Percentiles rank a stretch among this genome's conserved stretches.
phyloP scores from a whole-genome alignment of 208 protist species.

The Acanthamoeba royreba region DNA sequence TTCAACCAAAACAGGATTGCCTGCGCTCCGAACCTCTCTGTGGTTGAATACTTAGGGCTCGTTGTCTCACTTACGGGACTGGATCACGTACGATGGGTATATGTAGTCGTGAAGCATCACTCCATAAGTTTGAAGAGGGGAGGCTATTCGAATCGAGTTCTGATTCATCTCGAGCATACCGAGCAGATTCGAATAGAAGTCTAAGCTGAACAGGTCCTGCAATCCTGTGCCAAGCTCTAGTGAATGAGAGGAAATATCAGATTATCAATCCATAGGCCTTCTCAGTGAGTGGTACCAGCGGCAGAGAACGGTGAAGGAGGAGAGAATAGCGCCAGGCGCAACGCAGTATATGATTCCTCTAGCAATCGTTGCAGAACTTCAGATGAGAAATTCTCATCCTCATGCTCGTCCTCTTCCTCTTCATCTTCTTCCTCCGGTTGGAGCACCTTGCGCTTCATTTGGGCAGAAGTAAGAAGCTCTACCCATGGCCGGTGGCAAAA shows the following conservation, averaged over 20 bases:
- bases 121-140: not conserved
- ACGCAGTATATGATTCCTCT: not conserved
- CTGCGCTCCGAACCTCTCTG: too few relatives aligned
- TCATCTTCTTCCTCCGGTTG: too few relatives aligned
- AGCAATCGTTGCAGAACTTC: not conserved
- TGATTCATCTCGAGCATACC: not conserved
- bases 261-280: too few relatives aligned
- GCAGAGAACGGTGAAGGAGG: not conserved
- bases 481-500: not conserved
- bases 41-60: not conserved
- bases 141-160: not conserved
- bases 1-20: too few relatives aligned
- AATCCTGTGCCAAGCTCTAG: too few relatives aligned
- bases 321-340: not conserved
- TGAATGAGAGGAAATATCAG: too few relatives aligned
- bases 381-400: not conserved
- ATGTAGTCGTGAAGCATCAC: not conserved
- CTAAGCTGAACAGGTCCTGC: not conserved
- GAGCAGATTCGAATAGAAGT: not conserved
- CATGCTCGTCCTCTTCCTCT: not conserved
- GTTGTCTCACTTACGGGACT: too few relatives aligned
- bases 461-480: not conserved
- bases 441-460: not conserved
- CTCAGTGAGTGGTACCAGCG: not conserved
- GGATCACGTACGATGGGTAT: not conserved